Base-by-base conservation (phyloP, 31 red algal species). In the Porphyra umbilicalis region DNA sequence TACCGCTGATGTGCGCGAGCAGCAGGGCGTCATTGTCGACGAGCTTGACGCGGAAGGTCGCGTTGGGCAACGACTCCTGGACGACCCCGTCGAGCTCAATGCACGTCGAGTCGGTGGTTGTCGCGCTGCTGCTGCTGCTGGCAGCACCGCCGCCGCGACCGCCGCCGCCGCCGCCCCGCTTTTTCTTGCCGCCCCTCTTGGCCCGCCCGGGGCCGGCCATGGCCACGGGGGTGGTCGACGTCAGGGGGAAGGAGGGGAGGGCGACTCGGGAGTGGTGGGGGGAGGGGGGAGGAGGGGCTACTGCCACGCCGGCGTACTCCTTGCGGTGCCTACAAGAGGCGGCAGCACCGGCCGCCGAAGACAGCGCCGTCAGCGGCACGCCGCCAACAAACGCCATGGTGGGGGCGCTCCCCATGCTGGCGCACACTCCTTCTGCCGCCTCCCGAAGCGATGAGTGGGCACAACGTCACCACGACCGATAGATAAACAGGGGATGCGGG, bases 51-150 rank as follows among this genome's bases (percentile, higher is more conserved):
- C 87, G 82, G 79, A 99, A 99, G 0, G 68, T 84, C 10, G 97
- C 94, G 79, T 93, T 99, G 10, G 97, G 97, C 35, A 99, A 82
- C 82, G 91, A 93, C 79, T 99, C 97, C 29, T 86, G 85, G 40
- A 99, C 94, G 31, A 90, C 85, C 29, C 97, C 97, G 74, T 99
- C 97, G 76, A 96, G 87, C 81, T 96, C 97, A 76, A 99, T 98
- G 39, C 71, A 77, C 10, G 39, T 85, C 75, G 76, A 6, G 35
- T 76, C 35, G 8, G 34, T 9, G 81, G 35, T 68, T n/a, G 57
- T 18, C 4, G 76, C 75, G 8, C 5, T 11, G 35, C 29, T 32
- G 77, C 34, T 9, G 77, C 30, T 31, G 10, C 16, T 34, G n/a
- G 34, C 5, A 5, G 30, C 75, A 5, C 7, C 75, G 11, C 75